These are phyloP conservation scores for Ophiocordyceps polyrhachis-furcata DNA, from an alignment of 2,329 filamentous ascomycete genomes.

Conservation along the genomic window DNA sequence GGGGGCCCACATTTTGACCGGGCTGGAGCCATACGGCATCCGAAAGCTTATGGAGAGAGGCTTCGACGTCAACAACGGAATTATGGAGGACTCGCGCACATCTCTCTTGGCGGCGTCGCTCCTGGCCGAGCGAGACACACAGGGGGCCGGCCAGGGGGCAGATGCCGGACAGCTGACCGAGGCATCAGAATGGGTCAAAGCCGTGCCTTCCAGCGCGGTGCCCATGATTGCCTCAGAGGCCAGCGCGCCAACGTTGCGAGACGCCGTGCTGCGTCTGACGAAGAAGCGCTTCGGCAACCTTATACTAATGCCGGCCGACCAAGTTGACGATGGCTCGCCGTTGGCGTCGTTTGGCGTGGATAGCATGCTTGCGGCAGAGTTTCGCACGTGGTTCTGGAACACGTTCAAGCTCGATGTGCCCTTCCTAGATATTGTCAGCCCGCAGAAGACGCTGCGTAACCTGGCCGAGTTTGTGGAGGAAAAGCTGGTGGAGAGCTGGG, in stretches of 20 bases:
- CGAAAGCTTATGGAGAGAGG: conserved; percentile 6
- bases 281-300: conserved; percentile 6
- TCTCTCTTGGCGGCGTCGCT: conserved; percentile 5
- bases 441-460: background rate
- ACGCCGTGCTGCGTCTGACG: conserved; percentile 3
- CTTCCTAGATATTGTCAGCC: conserved; percentile 6
- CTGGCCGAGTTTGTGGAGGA: background rate
- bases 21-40: conserved; percentile 8
- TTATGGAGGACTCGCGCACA: conserved; percentile 6
- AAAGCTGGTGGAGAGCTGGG: background rate
- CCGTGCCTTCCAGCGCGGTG: background rate
- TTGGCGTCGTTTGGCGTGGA: conserved; percentile 18
- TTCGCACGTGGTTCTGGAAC: conserved; percentile 16
- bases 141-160: conserved; percentile 1
- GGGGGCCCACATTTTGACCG: conserved; percentile 8
- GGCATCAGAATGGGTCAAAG: conserved; percentile 1
- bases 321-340: conserved; percentile 9
- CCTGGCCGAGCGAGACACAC: background rate
- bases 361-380: conserved; percentile 21
- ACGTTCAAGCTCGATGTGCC: conserved; percentile 15
- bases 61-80: conserved; percentile 4
- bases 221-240: background rate
- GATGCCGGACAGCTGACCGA: background rate
- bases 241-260: conserved; percentile 1
- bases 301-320: conserved; percentile 8